Evolutionary conservation across 441 rosid genomes (phyloP), one percentile per base, ranked within the genome.

Genomic region (Adansonia madagascariensis): DNA sequence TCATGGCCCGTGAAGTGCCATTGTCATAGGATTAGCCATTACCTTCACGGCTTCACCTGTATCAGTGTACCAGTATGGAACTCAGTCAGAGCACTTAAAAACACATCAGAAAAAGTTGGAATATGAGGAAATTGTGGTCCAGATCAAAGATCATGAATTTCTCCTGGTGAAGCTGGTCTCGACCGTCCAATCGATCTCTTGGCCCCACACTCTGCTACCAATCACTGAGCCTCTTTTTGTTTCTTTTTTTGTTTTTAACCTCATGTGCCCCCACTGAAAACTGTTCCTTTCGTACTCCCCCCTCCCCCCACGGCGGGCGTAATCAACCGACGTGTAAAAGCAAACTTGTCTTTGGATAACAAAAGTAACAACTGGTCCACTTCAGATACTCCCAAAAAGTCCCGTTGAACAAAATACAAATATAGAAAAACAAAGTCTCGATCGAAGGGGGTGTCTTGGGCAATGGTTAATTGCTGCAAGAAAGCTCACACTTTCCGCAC

Each of bases 401-500:
- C 24, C 15, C 17, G 17, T 53, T n/a, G 49, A 46, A 46, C 11
- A 53, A n/a, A 53, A 53, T 53, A 53, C 60, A 55, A 55, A 55
- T 55, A 55, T 55, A 47, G 24, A n/a, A 61, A 46, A 11, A 10
- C 39, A 31, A 31, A 31, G 39, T 31, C 39, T 31, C 39, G 4
- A 31, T 31, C 39, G 39, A 31, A 31, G 39, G 39, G 39, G 39
- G 39, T 31, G 43, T 17, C 35, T 76, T 60, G 75, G 78, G 31
- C 8, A 53, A 27, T 20, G 64, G 64, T 22, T 6, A 57, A 31
- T 31, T 35, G 41, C 57, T 52, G 64, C 43, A 76, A 67, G 15
- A 55, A 80, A 76, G 59, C 12, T 70, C 76, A 76, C 80, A 75
- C 82, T 71, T 81, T 75, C 80, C 79, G 76, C 20, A 31, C 69